phyloP scores from a whole-genome alignment of 805 yeast genomes.

The Kluyveromyces nonfermentans region DNA sequence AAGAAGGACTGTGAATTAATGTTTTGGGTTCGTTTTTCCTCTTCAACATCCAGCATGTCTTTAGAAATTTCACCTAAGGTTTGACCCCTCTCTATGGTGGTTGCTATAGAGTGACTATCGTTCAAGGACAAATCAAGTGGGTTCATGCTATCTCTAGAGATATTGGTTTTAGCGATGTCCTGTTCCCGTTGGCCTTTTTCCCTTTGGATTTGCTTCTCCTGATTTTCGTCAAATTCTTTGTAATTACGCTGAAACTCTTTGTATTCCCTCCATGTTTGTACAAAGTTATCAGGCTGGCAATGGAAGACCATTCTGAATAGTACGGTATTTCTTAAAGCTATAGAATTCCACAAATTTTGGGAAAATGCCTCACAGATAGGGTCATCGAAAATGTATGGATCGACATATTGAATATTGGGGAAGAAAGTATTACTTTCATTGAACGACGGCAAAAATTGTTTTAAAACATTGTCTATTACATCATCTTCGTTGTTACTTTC shows the following conservation, averaged over 20 bases:
- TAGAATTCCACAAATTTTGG: constrained; percentile 76
- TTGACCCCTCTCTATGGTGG: constrained; percentile 8
- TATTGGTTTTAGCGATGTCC: neutral
- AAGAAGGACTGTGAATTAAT: neutral
- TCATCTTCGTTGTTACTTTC: constrained; percentile 15
- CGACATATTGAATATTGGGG: constrained; percentile 43
- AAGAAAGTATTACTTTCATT: constrained; percentile 10
- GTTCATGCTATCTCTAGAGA: neutral
- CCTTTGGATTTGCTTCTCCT: constrained; percentile 23
- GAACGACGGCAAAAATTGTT: constrained; percentile 20
- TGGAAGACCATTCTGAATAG: constrained; percentile 80
- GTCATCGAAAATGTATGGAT: constrained; percentile 83
- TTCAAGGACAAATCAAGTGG: neutral
- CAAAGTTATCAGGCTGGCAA: constrained; percentile 90
- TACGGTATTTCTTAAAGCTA: constrained; percentile 75
- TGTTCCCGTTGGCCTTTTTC: constrained; percentile 11
- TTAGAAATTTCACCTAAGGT: constrained; percentile 8
- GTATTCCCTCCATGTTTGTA: constrained; percentile 84
- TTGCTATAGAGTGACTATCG: neutral
- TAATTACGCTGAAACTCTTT: constrained; percentile 55
- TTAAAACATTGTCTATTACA: constrained; percentile 21
- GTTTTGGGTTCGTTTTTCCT: neutral
- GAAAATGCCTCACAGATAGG: constrained; percentile 77
- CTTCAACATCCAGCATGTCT: constrained; percentile 5
- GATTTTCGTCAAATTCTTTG: constrained; percentile 41